Evolutionary conservation across 371 early-diverging fungal species (phyloP), one percentile per base, ranked within the genome.

Genomic region (Zancudomyces culisetae): DNA sequence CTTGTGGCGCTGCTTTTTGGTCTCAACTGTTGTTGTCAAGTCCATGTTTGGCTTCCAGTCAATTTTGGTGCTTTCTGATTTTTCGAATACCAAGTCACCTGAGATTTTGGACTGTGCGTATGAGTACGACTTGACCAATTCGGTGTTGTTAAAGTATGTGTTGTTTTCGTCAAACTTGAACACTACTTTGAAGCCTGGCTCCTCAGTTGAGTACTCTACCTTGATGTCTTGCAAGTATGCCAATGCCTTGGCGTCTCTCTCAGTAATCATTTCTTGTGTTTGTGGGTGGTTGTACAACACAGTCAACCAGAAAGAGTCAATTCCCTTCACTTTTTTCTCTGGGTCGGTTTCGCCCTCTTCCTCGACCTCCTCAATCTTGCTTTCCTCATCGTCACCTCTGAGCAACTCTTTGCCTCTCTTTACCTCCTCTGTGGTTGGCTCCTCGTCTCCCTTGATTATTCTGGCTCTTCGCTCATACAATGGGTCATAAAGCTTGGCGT

Each of bases 1-100:
- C 81, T 92, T 93, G 75, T 94, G 88, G 58, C 96, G 87, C 76
- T 97, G 96, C 74, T 90, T 97, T 78, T 86, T 91, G 62, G 86
- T 80, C 69, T 92, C 94, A 51, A 89, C 73, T 3, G 78, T 88
- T 45, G 87, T 78, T 45, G 87, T 80, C 55, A 95, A 73, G 66
- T 95, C 83, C 75, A 89, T 85, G 60, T 85, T 92, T 55, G 87
- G 89, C 69, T 90, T 92, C 98, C 98, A 97, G 48, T 83, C 65
- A 60, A 97, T 88, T 42, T 72, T 66, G 54, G 78, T 76, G 45
- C 90, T 96, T 66, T 86, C 85, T 35, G 94, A 90, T 62, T 77
- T 81, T 62, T 87, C 91, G 64, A 83, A 93, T 52, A 90, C 78
- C 51, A 83, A 79, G 59, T 81, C 81, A 52, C 74, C 76, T 20